Evolutionary conservation across 805 yeast genomes (phyloP), one percentile per base, ranked within the genome.

Genomic region (Saccharomycopsis schoenii): DNA sequence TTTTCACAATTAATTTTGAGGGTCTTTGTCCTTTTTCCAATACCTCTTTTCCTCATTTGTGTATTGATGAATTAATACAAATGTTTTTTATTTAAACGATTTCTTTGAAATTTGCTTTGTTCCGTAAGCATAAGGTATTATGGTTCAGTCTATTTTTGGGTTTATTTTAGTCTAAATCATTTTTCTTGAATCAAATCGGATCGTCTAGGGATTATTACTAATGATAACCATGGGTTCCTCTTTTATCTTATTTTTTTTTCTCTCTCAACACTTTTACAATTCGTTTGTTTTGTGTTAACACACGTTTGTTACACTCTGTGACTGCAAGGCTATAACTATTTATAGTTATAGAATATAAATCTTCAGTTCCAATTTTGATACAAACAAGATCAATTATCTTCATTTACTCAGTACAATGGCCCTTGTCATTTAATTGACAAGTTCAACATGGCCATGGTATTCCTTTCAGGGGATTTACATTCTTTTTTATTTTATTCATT

Each of bases 321-420:
- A 47, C 52, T 47, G 52, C 19, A 47, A 24, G 52, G 52, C 34
- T 47, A 47, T 47, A 47, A 25, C 52, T 47, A 19, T 42, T 15
- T 19, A 17, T 47, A 47, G 52, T 25, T 47, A 47, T 47, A 47
- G 34, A 47, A 47, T 25, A 47, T 47, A 47, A 25, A 47, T 47
- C 52, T 47, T 47, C 52, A 47, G 52, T 47, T 47, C 52, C 52
- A 47, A 47, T 47, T 47, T 47, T 47, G 52, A 47, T 47, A 47
- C 52, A 47, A 47, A 47, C 52, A 47, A 47, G 52, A 47, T 47
- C n/a, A 47, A 47, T 11, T 47, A 47, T 47, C 52, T 47, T 47
- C 21, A 47, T 47, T 47, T 47, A 47, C 52, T 47, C 52, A 47
- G 52, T 47, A 21, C 52, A n/a, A 47, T 47, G 21, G 52, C 52